Conservation (phyloP, 1,139 yeast species). For the Torulaspora pretoriensis region DNA sequence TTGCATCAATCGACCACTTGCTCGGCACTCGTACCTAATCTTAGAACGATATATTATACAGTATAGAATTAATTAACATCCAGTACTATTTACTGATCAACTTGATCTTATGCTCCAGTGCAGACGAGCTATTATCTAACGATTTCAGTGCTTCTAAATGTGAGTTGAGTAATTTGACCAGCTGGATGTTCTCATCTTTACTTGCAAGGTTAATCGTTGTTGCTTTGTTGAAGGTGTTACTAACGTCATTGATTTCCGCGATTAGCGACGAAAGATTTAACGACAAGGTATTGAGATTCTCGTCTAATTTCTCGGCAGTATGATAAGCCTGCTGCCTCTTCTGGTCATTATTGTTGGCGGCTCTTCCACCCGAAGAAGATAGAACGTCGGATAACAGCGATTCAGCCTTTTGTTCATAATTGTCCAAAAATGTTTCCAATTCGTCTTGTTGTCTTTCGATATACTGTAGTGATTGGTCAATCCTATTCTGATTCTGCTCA, state of each 20-base stretch:
- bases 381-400: slow-evolving; percentile 43
- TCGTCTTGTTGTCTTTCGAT: slow-evolving; percentile 93
- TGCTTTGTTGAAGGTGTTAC: slow-evolving; percentile 70
- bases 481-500: slow-evolving; percentile 76
- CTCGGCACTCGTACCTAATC: neutral
- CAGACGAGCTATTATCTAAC: slow-evolving; percentile 69
- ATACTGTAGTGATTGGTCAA: slow-evolving; percentile 82
- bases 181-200: slow-evolving; percentile 44
- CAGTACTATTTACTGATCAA: slow-evolving; percentile 18
- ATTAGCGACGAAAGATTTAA: slow-evolving; percentile 71
- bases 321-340: slow-evolving; percentile 87
- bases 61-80: neutral
- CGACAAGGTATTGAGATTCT: slow-evolving; percentile 73
- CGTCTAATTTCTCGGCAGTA: slow-evolving; percentile 82
- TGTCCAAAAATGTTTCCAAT: slow-evolving; percentile 72
- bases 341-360: slow-evolving; percentile 51
- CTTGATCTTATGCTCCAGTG: slow-evolving; percentile 60
- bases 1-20: neutral
- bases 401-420: slow-evolving; percentile 84
- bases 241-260: slow-evolving; percentile 79
- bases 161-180: slow-evolving; percentile 77
- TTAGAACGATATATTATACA: slow-evolving; percentile 3
- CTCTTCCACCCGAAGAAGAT: slow-evolving; percentile 35
- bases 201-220: slow-evolving; percentile 44
- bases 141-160: slow-evolving; percentile 88